phyloP scores from a whole-genome alignment of 768 basidiomycete genomes.

The Leccinum boreale region DNA sequence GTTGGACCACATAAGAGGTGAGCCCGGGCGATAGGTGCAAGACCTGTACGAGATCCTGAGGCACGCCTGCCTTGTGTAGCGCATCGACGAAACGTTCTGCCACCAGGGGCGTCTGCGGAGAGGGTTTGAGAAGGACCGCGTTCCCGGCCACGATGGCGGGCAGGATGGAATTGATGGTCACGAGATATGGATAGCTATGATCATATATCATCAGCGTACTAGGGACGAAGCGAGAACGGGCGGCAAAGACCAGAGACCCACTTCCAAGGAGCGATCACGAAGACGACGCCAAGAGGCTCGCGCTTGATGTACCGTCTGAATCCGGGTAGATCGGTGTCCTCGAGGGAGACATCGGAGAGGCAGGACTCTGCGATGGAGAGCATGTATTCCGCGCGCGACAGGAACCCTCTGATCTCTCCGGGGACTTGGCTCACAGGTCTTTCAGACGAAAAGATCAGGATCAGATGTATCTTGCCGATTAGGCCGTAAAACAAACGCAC shows the following conservation, averaged over 20 bases:
- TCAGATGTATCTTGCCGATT: neutral
- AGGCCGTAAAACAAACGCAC: conserved; percentile 39
- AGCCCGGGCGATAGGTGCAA: conserved; percentile 68
- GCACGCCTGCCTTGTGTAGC: conserved; percentile 74
- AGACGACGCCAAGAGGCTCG: conserved; percentile 80
- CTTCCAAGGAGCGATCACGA: conserved; percentile 94
- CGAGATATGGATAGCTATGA: conserved; percentile 81
- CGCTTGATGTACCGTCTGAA: conserved; percentile 83
- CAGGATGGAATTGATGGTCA: conserved; percentile 86
- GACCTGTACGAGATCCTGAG: conserved; percentile 68
- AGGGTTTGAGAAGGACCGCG: conserved; percentile 88
- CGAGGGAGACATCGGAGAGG: conserved; percentile 71
- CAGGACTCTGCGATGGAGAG: conserved; percentile 74
- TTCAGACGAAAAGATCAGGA: neutral
- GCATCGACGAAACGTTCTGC: conserved; percentile 78
- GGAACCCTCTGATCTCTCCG: conserved; percentile 77
- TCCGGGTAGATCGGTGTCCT: conserved; percentile 77
- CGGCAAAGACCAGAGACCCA: conserved; percentile 35
- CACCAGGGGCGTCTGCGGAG: conserved; percentile 90
- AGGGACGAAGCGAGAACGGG: neutral
- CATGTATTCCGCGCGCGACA: conserved; percentile 83
- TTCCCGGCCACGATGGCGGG: conserved; percentile 92
- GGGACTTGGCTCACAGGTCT: conserved; percentile 78
- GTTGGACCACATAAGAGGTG: conserved; percentile 57
- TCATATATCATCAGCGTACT: neutral